Conservation (phyloP, 495 filamentous ascomycete genomes). For the Tuber microsphaerosporum region DNA sequence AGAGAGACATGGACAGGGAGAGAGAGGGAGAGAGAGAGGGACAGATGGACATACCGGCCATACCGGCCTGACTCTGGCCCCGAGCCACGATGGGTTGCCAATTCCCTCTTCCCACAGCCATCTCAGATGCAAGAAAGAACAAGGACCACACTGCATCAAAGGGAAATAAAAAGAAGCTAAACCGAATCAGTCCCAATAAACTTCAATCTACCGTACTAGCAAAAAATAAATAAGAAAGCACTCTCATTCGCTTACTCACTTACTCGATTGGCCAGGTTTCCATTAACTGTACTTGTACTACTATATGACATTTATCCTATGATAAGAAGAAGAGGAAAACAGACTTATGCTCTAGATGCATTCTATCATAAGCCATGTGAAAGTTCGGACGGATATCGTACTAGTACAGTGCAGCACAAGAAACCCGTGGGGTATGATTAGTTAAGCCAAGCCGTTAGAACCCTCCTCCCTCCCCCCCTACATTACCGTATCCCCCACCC, state of each 20-base stretch:
- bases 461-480: neutral
- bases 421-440: constrained; percentile 5
- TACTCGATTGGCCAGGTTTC: neutral
- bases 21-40: neutral
- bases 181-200: neutral
- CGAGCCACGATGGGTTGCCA: neutral
- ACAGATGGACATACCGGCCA: neutral
- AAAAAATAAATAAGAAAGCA: neutral
- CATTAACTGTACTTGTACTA: neutral
- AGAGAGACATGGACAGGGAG: neutral
- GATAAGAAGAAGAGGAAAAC: neutral
- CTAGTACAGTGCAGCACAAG: neutral
- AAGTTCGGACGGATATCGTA: neutral
- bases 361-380: neutral
- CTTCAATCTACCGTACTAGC: neutral
- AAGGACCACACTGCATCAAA: neutral
- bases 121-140: neutral
- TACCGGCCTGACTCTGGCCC: neutral
- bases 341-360: neutral
- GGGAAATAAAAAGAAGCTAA: neutral
- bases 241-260: neutral
- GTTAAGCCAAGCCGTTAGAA: neutral
- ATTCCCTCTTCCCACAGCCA: neutral
- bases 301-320: neutral
- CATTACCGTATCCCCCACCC: neutral